Percentiles rank a stretch among this genome's conserved stretches.
Conservation (phyloP, 148 eudicot genomes). For the Camellia sinensis region DNA sequence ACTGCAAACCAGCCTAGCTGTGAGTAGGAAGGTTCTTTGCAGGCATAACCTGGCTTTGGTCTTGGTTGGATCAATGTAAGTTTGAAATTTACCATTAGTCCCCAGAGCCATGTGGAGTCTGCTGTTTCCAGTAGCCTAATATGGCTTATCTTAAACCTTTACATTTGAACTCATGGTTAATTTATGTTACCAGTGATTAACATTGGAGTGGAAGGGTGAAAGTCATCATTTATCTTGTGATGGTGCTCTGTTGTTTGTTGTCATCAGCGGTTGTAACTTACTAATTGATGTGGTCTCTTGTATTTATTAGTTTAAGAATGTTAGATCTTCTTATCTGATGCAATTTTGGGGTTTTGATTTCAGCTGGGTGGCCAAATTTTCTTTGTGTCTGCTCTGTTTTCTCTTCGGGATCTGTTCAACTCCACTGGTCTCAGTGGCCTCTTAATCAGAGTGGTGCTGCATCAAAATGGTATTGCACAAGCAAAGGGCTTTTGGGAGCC, state of each 20-base stretch:
- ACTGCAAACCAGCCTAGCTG: no score
- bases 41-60: background rate
- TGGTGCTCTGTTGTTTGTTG: background rate
- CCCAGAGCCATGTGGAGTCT: no score
- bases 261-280: constrained; percentile 4
- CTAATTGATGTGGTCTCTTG: background rate
- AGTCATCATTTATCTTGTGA: background rate
- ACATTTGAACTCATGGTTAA: background rate
- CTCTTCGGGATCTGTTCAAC: constrained; percentile 96
- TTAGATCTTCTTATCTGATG: background rate
- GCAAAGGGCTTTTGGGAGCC: constrained; percentile 96
- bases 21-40: background rate
- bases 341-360: constrained; percentile 20
- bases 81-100: no score
- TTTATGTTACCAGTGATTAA: background rate
- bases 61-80: background rate
- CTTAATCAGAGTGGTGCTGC: constrained; percentile 54
- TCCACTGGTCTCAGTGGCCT: constrained; percentile 98
- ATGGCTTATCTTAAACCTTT: no score
- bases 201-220: background rate
- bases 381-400: constrained; percentile 96
- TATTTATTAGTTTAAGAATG: background rate
- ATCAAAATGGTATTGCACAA: constrained; percentile 92
- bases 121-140: no score
- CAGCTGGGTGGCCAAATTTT: constrained; percentile 99